Base-by-base conservation (phyloP, 129 eudicot species). In the Ambrosia artemisiifolia region DNA sequence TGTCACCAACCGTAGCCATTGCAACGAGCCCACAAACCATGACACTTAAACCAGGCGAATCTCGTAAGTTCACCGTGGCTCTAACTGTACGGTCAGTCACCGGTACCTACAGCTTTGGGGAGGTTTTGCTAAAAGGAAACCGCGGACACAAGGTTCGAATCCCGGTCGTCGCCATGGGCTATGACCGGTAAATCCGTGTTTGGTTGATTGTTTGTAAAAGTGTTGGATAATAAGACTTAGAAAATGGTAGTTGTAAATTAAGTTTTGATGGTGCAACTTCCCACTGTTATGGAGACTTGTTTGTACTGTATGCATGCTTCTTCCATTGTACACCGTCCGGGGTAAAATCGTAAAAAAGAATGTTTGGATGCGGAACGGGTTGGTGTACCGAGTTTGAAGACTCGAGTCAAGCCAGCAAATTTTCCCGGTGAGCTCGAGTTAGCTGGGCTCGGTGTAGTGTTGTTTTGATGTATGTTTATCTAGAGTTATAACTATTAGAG, bases 161-260 rank as follows among this genome's bases (percentile, higher is more conserved):
- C 75, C 97, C 96, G 1, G 96, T 94, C 46, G 97, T 90, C 66
- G 97, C 91, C n/a, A 94, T 87, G 99, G 99, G 99, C 47, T 90
- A 94, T 66, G 75, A 88, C 57, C 87, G 86, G 78, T 93, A 89
- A 64, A 4, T 66, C 18, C 16, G 4, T 73, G 35, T 33, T 6
- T 42, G 33, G 46, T 72, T 65, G 63, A 85, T 87, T 90, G 85
- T 83, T 90, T 90, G 87, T 80, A 74, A 34, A 63, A 78, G 74
- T 59, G 62, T 74, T 82, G 65, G 53, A 71, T 61, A 89, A 89
- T 86, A 87, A 82, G 76, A 67, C 64, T 53, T 78, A 65, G 69
- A 54, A 32, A 65, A 35, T 0, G 78, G 44, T 72, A 79, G 83
- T 67, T 79, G 83, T 79, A 79, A 76, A 76, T 75, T 66, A 76